Base-by-base conservation (phyloP, 345 rosid species). In the Citrus reticulata region DNA sequence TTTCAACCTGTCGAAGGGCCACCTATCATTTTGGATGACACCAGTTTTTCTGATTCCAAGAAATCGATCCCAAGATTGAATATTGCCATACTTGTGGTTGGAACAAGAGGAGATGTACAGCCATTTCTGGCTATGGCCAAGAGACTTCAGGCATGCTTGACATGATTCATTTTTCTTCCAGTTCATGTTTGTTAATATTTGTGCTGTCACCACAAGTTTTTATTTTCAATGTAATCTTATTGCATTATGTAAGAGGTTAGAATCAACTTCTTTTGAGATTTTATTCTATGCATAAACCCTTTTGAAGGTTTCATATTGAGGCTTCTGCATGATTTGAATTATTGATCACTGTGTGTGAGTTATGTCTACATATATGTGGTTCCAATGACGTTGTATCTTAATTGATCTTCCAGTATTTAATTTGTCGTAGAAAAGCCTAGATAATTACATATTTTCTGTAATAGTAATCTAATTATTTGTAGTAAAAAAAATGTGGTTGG, bases 21-120 rank as follows among this genome's bases (percentile, higher is more conserved):
- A 75, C 74, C 90, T 30, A 78, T 87, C 59, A 79, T 57, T 81
- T 74, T 84, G 60, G 86, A 86, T 67, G 89, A 90, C 58, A 66
- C 68, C 75, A 68, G 77, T 54, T 78, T 83, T 63, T 68, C 79
- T 49, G 92, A 84, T 30, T 79, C 87, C 40, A 86, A 85, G 51
- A 93, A 89, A 87, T 68, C 92, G 29, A 75, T 96, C 77, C 99
- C 98, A 2, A 88, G 79, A 90, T 86, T 96, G 82, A 90, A 89
- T 76, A 91, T 96, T 78, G 89, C 82, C 72, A 88, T 96, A 58
- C 98, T 96, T 83, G 93, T 96, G 77, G 99, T 96, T 73, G 99
- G 99, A 82, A 96, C 99, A 34, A 93, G 98, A 83, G 99, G 99
- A 89, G 98, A 96, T 89, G 99, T 96, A 42, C 99, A 94, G 75